Evolutionary conservation across 192 early-diverging fungal species (phyloP).

Genomic region (Coemansia sp.): DNA sequence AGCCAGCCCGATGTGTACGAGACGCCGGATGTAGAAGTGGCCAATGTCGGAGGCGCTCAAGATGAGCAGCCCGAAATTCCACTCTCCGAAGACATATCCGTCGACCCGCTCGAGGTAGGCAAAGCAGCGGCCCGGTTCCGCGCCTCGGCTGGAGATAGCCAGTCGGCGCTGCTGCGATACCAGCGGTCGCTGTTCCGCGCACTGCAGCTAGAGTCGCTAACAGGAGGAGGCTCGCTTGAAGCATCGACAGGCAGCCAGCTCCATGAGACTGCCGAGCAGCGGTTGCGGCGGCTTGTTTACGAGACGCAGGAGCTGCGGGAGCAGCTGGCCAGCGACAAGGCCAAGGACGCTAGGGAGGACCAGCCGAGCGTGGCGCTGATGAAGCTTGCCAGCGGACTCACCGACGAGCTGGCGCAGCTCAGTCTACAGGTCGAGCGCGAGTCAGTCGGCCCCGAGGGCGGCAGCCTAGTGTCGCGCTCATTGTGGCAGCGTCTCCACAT

Average conservation of each 20-base stretch:
- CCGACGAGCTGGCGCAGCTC: slow-evolving; percentile 38
- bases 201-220: slow-evolving; percentile 34
- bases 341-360: background rate
- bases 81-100: slow-evolving; percentile 25
- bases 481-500: slow-evolving; percentile 18
- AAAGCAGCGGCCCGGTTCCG: slow-evolving; percentile 37
- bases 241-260: slow-evolving; percentile 20
- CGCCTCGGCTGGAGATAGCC: slow-evolving; percentile 12
- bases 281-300: slow-evolving; percentile 70
- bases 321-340: slow-evolving; percentile 44
- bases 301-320: slow-evolving; percentile 79
- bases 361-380: slow-evolving; percentile 32
- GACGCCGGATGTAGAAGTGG: slow-evolving; percentile 59
- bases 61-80: slow-evolving; percentile 14
- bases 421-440: background rate
- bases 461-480: slow-evolving; percentile 1
- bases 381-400: slow-evolving; percentile 27
- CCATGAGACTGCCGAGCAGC: slow-evolving; percentile 71
- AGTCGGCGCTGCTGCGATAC: slow-evolving; percentile 28
- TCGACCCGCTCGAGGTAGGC: background rate
- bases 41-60: background rate
- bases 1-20: slow-evolving; percentile 80
- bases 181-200: slow-evolving; percentile 42
- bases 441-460: background rate
- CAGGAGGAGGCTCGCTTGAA: background rate